Conservation (phyloP, 768 basidiomycete species). For the Roridomyces roridus region DNA sequence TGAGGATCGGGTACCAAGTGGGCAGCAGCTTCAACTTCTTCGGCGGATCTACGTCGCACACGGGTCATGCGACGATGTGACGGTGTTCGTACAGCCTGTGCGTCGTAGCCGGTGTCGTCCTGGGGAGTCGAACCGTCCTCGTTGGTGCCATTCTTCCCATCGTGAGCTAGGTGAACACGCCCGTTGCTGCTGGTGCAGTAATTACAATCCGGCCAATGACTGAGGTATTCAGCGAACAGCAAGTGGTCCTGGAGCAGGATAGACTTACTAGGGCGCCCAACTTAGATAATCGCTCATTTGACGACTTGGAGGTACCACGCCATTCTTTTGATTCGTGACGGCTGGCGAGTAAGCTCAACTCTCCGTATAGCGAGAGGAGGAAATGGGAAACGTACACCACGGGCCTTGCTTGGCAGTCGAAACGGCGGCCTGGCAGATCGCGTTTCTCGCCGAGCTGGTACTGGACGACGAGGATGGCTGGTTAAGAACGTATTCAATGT, state of each 20-base stretch:
- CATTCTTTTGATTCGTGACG: conserved; percentile 35
- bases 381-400: conserved; percentile 38
- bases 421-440: conserved; percentile 44
- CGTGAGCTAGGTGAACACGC: conserved; percentile 32
- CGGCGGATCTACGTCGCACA: conserved; percentile 6
- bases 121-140: conserved; percentile 8
- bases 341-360: conserved; percentile 31
- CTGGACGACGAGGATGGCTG: conserved; percentile 29
- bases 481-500: conserved; percentile 46
- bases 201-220: conserved; percentile 62
- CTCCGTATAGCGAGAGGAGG: background rate
- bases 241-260: background rate
- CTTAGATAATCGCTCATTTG: conserved; percentile 58
- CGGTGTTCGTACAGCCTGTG: conserved; percentile 1
- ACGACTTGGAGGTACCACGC: conserved; percentile 32
- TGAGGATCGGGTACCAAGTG: conserved; percentile 19
- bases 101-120: conserved; percentile 8
- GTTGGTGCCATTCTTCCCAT: conserved; percentile 29
- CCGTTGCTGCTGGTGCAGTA: conserved; percentile 44
- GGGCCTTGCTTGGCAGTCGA: conserved; percentile 43
- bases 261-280: conserved; percentile 62
- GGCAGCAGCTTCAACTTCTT: too few relatives aligned
- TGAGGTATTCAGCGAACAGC: conserved; percentile 31
- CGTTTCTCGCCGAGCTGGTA: conserved; percentile 29
- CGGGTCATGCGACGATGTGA: conserved; percentile 13